phyloP scores from a whole-genome alignment of 345 rosid genomes.

The Citrus hindsii region DNA sequence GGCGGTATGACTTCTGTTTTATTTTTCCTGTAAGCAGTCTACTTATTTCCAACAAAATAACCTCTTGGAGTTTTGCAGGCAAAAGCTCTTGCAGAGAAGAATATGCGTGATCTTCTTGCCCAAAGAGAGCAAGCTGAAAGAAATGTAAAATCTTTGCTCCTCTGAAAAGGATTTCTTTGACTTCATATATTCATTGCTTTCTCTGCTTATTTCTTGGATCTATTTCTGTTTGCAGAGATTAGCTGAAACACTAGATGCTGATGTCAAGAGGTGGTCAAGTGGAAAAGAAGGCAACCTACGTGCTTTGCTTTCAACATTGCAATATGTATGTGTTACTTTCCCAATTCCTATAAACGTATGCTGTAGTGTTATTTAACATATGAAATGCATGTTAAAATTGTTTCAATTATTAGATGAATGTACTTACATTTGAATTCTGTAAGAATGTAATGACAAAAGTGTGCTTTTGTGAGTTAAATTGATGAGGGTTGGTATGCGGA shows the following conservation, averaged over 20 bases:
- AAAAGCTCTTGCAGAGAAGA: constrained; percentile 94
- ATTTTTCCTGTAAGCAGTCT: background rate
- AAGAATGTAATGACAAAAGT: background rate
- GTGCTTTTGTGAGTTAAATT: background rate
- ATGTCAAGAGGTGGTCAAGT: constrained; percentile 91
- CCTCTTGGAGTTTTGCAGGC: constrained; percentile 46
- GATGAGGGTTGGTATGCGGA: background rate
- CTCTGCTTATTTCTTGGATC: constrained; percentile 15
- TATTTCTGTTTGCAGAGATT: constrained; percentile 56
- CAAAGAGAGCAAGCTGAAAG: constrained; percentile 94
- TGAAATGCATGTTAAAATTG: background rate
- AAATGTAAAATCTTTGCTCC: constrained; percentile 41
- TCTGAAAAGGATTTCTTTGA: constrained; percentile 1
- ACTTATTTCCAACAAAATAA: background rate
- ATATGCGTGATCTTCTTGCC: constrained; percentile 83
- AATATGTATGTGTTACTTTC: constrained; percentile 65
- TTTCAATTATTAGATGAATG: background rate
- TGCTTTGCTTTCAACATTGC: constrained; percentile 93
- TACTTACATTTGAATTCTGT: background rate
- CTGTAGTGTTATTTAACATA: background rate
- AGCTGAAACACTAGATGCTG: constrained; percentile 86
- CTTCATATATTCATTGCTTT: background rate
- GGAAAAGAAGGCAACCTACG: constrained; percentile 96
- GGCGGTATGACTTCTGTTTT: constrained; percentile 44
- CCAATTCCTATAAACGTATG: background rate